Base-by-base conservation (phyloP, 1,284 basidiomycete species). In the Schizophyllum commune region DNA sequence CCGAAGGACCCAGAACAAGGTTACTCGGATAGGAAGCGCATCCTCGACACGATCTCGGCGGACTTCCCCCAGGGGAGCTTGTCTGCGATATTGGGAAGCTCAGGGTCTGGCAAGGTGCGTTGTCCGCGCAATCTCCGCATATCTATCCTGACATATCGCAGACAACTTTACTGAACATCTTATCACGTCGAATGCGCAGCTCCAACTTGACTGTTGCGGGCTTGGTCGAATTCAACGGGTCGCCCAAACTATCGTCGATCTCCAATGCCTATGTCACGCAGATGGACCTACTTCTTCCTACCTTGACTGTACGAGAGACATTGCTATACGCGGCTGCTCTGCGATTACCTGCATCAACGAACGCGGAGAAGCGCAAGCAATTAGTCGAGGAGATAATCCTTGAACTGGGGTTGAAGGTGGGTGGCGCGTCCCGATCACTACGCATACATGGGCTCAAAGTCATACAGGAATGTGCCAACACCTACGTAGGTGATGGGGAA, bases 301-400 rank as follows among this genome's bases (percentile, higher is more conserved):
- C 63, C 57, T 60, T 66, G 1, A 56, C 63, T 73, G 79, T 81
- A 1, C 71, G 79, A n/a, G 81, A 82, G 66, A 83, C 81, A 0
- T 67, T 83, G 5, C 69, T 68, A 19, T 80, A 75, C 62, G 77
- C 81, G 0, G 81, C 81, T 2, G 71, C 74, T 17, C 71, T 83
- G 0, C 74, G 80, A 1, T 71, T 83, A 0, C 81, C 81, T 0
- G 68, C 74, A 1, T 69, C 72, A 0, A 70, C 80, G 2, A 63
- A 71, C 11, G 56, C 65, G 1, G 64, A 69, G 5, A 71, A 74
- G 0, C 70, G 76, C 5, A 58, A 57, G 0, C 61, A 71, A 9
- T 78, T 83, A 34, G 80, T 83, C 3, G 74, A 81, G 60, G 75
- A 82, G 66, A 82, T 80, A 0, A 76, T 83, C 33, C 72, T 65